Evolutionary conservation across 228 moss, liverwort and hornwort species (phyloP).

Genomic region (Sphagnum fallax): DNA sequence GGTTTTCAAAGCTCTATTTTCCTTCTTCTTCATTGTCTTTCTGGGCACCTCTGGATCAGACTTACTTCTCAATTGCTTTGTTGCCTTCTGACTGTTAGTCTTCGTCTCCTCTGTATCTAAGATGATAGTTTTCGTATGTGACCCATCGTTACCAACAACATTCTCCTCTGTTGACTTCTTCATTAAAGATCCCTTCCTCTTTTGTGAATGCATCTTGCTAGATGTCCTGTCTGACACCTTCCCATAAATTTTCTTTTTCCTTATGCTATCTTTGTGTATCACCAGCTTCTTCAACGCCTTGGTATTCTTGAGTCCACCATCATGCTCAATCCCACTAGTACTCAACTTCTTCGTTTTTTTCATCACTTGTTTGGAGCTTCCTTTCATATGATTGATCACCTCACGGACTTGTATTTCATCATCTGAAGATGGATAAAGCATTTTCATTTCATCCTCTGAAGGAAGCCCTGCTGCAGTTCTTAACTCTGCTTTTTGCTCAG

Average conservation of each 20-base stretch:
- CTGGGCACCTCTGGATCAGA: slow-evolving; percentile 13
- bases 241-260: background rate
- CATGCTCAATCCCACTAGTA: slow-evolving; percentile 18
- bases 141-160: slow-evolving; percentile 28
- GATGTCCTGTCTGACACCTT: background rate
- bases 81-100: background rate
- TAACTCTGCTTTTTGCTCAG: slow-evolving; percentile 48
- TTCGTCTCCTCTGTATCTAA: no score
- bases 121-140: background rate
- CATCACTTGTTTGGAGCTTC: slow-evolving; percentile 23
- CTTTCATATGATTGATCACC: slow-evolving; percentile 15
- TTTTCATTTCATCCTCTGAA: slow-evolving; percentile 53
- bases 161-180: slow-evolving; percentile 36
- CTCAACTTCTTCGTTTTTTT: slow-evolving; percentile 40
- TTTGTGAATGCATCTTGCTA: slow-evolving; percentile 13
- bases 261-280: slow-evolving; percentile 4
- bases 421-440: slow-evolving; percentile 72
- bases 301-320: slow-evolving; percentile 21
- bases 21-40: slow-evolving; percentile 40
- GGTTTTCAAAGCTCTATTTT: slow-evolving; percentile 19
- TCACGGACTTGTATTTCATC: slow-evolving; percentile 58
- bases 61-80: slow-evolving; percentile 5
- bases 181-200: slow-evolving; percentile 11
- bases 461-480: slow-evolving; percentile 63
- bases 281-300: slow-evolving; percentile 29